Base-by-base conservation (phyloP, 345 rosid species). In the Laguncularia racemosa region DNA sequence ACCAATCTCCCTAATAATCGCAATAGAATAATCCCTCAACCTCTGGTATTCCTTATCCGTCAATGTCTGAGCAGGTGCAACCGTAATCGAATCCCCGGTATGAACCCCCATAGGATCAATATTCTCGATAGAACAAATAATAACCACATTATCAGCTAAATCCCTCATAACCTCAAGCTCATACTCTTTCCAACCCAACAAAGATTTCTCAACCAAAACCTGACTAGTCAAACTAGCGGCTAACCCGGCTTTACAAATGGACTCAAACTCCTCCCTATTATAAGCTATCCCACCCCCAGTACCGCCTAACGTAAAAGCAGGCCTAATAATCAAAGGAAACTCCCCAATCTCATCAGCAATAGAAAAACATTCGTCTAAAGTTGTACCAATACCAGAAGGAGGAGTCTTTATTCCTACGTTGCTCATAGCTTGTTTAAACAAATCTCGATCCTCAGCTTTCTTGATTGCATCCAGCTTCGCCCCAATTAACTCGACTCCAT, bases 161-260 rank as follows among this genome's bases (percentile, higher is more conserved):
- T 93, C 99, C 50, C 96, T 79, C 99, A 93, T 93, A 1, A 93
- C 99, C 69, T 93, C 99, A 64, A 89, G 88, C 78, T 93, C 99
- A 45, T 86, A 93, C 48, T 93, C 97, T 67, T 93, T 93, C 97
- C 96, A 93, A 21, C 99, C 98, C 64, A 93, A 64, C 73, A 93
- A 67, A 0, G 99, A 93, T 59, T 93, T 89, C 89, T 93, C 99
- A 58, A 93, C 99, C 67, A 93, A 73, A 45, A 93, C 95, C 66
- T 89, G 99, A 13, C 84, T 72, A 12, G 96, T 87, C 52, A 87
- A 76, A 55, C 99, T 89, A 0, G 97, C 99, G 14, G 97, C 84
- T 53, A 93, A 62, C 38, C 99, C 99, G 0, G 91, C 67, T 75
- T 93, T 93, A 48, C 99, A 87, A 8, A 84, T 84, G 0, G 78